Percentiles rank a stretch among this genome's conserved stretches.
Evolutionary conservation across 352 stramenopile genomes (phyloP).

Genomic region (Peronospora farinosa): DNA sequence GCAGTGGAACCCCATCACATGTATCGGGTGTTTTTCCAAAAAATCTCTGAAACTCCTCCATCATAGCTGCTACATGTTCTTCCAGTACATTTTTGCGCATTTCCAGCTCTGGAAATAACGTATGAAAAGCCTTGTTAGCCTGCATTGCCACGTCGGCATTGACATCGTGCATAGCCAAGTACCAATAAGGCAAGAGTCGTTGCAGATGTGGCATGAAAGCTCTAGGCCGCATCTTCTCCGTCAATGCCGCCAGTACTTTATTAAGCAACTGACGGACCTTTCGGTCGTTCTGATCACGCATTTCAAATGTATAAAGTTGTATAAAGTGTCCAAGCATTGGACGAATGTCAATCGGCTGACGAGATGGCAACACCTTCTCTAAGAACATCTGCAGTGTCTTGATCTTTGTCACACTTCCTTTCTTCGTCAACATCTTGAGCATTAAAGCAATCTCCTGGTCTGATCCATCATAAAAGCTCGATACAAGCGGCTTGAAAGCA

Average conservation of each 20-base stretch:
- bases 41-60: constrained; percentile 63
- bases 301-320: constrained; percentile 72
- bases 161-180: constrained; percentile 73
- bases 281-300: constrained; percentile 79
- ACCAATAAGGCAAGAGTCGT: constrained; percentile 72
- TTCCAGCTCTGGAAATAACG: constrained; percentile 40
- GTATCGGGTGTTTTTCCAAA: constrained; percentile 53
- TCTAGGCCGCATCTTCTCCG: constrained; percentile 57
- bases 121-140: constrained; percentile 46
- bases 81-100: constrained; percentile 31
- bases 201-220: constrained; percentile 67
- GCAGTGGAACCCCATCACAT: constrained; percentile 54
- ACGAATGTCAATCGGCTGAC: constrained; percentile 51
- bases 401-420: constrained; percentile 70
- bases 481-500: constrained; percentile 17
- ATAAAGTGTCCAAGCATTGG: constrained; percentile 70
- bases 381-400: constrained; percentile 73
- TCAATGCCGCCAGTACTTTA: constrained; percentile 53
- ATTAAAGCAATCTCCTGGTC: constrained; percentile 73
- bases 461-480: constrained; percentile 67
- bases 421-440: constrained; percentile 85
- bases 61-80: constrained; percentile 36
- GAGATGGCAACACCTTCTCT: constrained; percentile 50
- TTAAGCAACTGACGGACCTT: constrained; percentile 75
- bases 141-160: constrained; percentile 46